Evolutionary conservation across 768 basidiomycete species (phyloP).

Genomic region (Punctularia strigosozonata): DNA sequence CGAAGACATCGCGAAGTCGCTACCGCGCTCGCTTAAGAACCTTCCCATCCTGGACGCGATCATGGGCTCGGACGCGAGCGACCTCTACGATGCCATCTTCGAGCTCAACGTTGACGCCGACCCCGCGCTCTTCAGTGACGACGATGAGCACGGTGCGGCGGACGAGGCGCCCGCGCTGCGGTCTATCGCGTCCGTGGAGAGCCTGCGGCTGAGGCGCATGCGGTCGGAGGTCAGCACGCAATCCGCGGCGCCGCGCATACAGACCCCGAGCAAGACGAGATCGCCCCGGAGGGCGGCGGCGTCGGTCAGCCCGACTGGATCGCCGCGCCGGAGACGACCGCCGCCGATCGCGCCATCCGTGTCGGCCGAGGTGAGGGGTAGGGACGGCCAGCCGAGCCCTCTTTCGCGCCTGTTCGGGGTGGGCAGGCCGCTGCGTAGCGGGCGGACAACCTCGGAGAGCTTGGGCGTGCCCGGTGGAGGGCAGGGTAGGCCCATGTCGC

Average conservation of each 20-base stretch:
- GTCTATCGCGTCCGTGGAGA: slow-evolving; percentile 28
- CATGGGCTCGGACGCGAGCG: slow-evolving; percentile 55
- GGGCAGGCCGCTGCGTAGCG: slow-evolving; percentile 11
- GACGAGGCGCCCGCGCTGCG: slow-evolving; percentile 18
- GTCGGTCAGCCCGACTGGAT: slow-evolving; percentile 9
- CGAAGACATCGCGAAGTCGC: slow-evolving; percentile 36
- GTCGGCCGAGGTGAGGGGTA: slow-evolving; percentile 12
- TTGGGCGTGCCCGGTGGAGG: not conserved
- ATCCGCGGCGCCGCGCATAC: not conserved
- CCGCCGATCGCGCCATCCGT: not conserved
- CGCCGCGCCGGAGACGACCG: slow-evolving; percentile 13
- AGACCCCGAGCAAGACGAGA: not conserved
- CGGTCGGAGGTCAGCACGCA: not conserved
- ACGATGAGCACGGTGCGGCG: slow-evolving; percentile 26
- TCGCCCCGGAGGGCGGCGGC: not conserved
- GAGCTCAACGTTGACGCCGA: slow-evolving; percentile 45
- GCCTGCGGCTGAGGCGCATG: slow-evolving; percentile 10
- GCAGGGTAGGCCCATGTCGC: too few species aligned
- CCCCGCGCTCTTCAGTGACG: slow-evolving; percentile 39
- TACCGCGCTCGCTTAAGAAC: slow-evolving; percentile 61
- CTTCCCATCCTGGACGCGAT: slow-evolving; percentile 68
- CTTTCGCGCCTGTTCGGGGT: slow-evolving; percentile 40
- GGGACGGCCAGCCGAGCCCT: slow-evolving; percentile 30
- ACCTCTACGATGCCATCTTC: slow-evolving; percentile 72
- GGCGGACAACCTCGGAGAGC: not conserved